phyloP scores from a whole-genome alignment of 345 rosid genomes.

The Sisymbrium irio region DNA sequence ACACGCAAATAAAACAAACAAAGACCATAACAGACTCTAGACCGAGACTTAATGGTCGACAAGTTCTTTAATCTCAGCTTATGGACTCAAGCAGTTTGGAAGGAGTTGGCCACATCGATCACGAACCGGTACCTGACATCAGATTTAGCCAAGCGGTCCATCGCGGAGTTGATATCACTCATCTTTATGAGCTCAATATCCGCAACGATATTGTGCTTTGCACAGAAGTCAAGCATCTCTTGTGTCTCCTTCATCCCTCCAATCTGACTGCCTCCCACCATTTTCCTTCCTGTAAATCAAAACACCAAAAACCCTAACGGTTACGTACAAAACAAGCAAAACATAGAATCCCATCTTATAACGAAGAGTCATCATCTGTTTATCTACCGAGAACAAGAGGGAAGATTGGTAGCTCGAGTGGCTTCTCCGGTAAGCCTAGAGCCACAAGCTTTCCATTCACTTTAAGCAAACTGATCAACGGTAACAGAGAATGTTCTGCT shows the following conservation, averaged over 20 bases:
- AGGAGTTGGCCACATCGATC: conserved; percentile 50
- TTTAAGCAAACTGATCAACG: conserved; percentile 61
- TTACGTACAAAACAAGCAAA: background rate
- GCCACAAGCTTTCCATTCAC: conserved; percentile 72
- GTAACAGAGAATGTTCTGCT: conserved; percentile 64
- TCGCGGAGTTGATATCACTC: conserved; percentile 49
- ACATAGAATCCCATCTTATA: background rate
- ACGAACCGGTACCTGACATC: conserved; percentile 63
- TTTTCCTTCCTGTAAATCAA: conserved; percentile 45
- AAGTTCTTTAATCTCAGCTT: too few relatives aligned
- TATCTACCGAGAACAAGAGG: conserved; percentile 60
- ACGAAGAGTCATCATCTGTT: background rate
- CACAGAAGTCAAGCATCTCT: conserved; percentile 60
- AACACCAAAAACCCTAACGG: background rate
- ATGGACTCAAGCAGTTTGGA: background rate
- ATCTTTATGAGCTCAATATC: conserved; percentile 51
- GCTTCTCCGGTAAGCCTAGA: conserved; percentile 70
- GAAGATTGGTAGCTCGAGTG: conserved; percentile 66
- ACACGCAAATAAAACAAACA: background rate
- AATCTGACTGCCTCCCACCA: conserved; percentile 41
- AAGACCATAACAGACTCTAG: background rate
- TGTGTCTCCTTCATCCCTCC: conserved; percentile 60
- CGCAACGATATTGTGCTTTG: conserved; percentile 42
- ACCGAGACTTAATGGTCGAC: too few relatives aligned
- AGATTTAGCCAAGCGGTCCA: conserved; percentile 44